Evolutionary conservation across 2,329 filamentous ascomycete genomes (phyloP), one percentile per base, ranked within the genome.

Genomic region (Exophiala alcalophila): DNA sequence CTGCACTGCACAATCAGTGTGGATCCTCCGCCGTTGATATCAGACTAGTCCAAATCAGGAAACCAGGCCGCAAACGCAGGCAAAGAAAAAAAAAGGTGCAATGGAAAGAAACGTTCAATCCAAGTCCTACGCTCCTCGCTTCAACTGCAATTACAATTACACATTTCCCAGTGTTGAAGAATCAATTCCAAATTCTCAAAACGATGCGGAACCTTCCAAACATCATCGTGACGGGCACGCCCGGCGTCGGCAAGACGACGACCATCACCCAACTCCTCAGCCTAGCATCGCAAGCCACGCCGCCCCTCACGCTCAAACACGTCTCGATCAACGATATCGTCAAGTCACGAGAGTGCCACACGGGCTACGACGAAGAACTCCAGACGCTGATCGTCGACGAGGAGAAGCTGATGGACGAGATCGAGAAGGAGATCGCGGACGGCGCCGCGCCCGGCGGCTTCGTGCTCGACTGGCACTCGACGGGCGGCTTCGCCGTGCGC

Each of bases 391-490:
- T 97, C 44, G 90, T 98, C 11, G 91, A 98, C 61, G 92, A 98
- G 65, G 92, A 98, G 62, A 94, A 94, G 82, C 70, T 98, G 21
- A 76, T 98, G 15, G 92, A 98, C 62, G 80, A 85, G 33, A 84
- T 98, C 44, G 92, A 97, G 68, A 78, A 86, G 43, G 83, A 92
- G 49, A 76, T 86, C 26, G 77, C 82, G 50, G 53, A 55, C 29
- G 54, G 54, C 27, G 47, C 40, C 8, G 56, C 49, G 12, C 68
- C 77, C 14, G 91, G 91, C 44, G 92, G 92, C 14, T 86, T 81
- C 65, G 81, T 98, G 56, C 85, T 98, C 60, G 92, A 98, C 69
- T 98, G 92, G 91, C 92, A 98, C 67, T 91, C 90, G 2, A 97
- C 91, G 69, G 92, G 97, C 59, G 69, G 97, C 15, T 97, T 97